Base-by-base conservation (phyloP, 306 rosid species). In the Carpinus viminea region DNA sequence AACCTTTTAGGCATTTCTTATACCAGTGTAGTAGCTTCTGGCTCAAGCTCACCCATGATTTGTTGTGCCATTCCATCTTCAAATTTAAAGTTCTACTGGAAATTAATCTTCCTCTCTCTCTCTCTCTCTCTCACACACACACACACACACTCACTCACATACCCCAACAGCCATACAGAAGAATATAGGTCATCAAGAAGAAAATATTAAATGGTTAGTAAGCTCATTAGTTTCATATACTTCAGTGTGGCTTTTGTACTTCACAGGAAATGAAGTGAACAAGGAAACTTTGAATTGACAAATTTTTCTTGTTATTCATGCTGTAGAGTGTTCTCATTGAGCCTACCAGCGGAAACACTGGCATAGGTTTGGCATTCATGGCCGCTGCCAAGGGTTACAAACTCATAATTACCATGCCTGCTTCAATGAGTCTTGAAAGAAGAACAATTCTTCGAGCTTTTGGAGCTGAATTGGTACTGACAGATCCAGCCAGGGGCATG, bases 271-370 rank as follows among this genome's bases (percentile, higher is more conserved):
- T 69, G 48, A 52, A 16, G 31, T 72, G 70, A 41, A 71, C 20
- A 47, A 74, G 75, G 12, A 36, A 61, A 72, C 56, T 12, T 60
- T 72, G 76, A 76, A 66, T 34, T 77, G 74, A 79, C 57, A 24
- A 55, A 62, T 65, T 50, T 46, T 78, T 52, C 26, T 53, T 79
- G 59, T 24, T 56, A 31, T 66, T 73, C 83, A 21, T 86, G 60
- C 43, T 78, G 79, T 84, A 93, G 98, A 93, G 96, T 82, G 84
- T 89, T 77, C 86, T 93, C 71, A 81, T 93, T 78, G 98, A 93
- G 86, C 94, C 98, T 74, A 93, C 98, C 26, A 93, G 98, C 10
- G 96, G 98, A 50, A 93, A 93, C 85, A 93, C 98, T 72, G 98
- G 96, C 86, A 93, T 91, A 71, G 98, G 96, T 5, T 84, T 93